A percentile compares a stretch with the other conserved stretches of the same genome.
phyloP scores from a whole-genome alignment of 371 early-diverging fungal genomes.

The Syncephalis fuscata region DNA sequence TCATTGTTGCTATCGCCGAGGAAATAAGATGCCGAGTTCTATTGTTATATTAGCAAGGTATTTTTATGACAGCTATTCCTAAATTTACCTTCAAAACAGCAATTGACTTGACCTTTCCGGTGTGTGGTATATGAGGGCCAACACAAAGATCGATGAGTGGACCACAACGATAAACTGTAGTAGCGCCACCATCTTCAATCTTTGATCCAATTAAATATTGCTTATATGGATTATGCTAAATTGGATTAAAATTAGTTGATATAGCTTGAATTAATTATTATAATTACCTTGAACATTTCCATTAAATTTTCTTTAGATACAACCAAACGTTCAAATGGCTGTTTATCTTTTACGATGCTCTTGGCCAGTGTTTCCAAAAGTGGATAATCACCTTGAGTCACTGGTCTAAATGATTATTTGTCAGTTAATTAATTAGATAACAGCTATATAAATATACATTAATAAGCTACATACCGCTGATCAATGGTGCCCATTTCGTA shows the following conservation, averaged over 20 bases:
- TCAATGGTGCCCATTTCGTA: constrained; percentile 88
- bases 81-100: constrained; percentile 64
- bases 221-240: constrained; percentile 86
- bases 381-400: constrained; percentile 70
- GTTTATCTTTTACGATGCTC: constrained; percentile 89
- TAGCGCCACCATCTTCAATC: constrained; percentile 88
- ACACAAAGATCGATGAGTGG: constrained; percentile 97
- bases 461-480: constrained; percentile 26
- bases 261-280: too few relatives aligned
- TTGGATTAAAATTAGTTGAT: constrained; percentile 8
- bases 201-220: constrained; percentile 80
- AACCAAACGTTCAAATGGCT: constrained; percentile 84
- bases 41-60: constrained; percentile 8
- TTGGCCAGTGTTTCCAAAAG: constrained; percentile 73
- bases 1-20: constrained; percentile 95
- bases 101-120: constrained; percentile 90
- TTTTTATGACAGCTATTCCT: not conserved
- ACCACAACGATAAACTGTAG: constrained; percentile 97
- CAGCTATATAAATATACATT: not conserved
- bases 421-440: constrained; percentile 3
- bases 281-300: constrained; percentile 84
- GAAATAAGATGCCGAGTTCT: constrained; percentile 96
- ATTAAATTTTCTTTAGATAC: constrained; percentile 83
- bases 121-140: constrained; percentile 97
- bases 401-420: constrained; percentile 25